phyloP scores from a whole-genome alignment of 2,329 filamentous ascomycete species.

The Penicillium sp. region DNA sequence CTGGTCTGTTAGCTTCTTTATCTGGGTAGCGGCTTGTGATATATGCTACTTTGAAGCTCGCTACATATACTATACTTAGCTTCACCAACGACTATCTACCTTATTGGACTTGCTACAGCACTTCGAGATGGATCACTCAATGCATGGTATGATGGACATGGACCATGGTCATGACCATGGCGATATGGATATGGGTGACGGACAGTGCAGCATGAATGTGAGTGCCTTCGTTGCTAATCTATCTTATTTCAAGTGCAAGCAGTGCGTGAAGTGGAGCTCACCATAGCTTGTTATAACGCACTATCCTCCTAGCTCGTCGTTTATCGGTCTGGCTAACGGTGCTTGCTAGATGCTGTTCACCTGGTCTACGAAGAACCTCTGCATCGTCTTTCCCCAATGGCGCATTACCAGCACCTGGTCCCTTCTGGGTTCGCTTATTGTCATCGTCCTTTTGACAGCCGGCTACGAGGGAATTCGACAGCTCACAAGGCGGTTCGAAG shows the following conservation, averaged over 20 bases:
- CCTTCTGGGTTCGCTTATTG: constrained; percentile 72
- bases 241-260: constrained; percentile 2
- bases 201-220: constrained; percentile 85
- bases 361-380: constrained; percentile 86
- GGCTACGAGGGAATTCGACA: constrained; percentile 86
- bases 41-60: too few relatives aligned
- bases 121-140: constrained; percentile 32
- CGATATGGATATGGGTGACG: constrained; percentile 51
- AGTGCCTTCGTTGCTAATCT: constrained; percentile 24
- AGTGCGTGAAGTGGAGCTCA: too few relatives aligned
- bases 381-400: constrained; percentile 91
- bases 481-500: constrained; percentile 66
- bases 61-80: too few relatives aligned
- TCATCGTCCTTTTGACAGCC: constrained; percentile 72
- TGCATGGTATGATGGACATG: constrained; percentile 38
- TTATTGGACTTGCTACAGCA: too few relatives aligned
- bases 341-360: constrained; percentile 99
- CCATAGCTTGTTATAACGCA: too few relatives aligned
- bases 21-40: too few relatives aligned
- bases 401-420: constrained; percentile 65
- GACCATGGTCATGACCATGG: constrained; percentile 41
- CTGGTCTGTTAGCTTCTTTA: too few relatives aligned
- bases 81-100: too few relatives aligned
- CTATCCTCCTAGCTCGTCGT: too few relatives aligned
- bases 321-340: too few relatives aligned